These are phyloP conservation scores for Colletotrichum liriopes DNA, from an alignment of 2,329 filamentous ascomycete species.

Conservation along the genomic window DNA sequence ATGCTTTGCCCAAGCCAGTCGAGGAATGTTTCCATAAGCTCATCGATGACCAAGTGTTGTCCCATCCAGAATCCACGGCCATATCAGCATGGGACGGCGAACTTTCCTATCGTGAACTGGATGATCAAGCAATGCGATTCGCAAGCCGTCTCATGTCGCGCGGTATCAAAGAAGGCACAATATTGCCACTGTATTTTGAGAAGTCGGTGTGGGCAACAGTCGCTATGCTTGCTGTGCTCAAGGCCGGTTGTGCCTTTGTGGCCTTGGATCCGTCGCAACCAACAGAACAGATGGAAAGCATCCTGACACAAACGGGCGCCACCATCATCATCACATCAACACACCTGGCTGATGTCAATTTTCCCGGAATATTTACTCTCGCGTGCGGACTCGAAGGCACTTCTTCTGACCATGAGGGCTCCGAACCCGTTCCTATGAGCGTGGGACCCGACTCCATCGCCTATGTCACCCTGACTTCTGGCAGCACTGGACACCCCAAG, in stretches of 20 bases:
- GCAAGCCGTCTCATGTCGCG: not conserved
- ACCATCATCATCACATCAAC: constrained; percentile 1
- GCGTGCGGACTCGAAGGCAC: not conserved
- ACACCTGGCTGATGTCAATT: too few species aligned
- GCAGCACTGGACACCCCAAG: constrained; percentile 75
- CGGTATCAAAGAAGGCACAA: not conserved
- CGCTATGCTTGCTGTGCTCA: constrained; percentile 5
- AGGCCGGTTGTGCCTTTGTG: constrained; percentile 11
- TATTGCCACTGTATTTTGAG: constrained; percentile 12
- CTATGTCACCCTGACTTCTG: constrained; percentile 73
- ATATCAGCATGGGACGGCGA: not conserved
- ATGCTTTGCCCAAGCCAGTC: not conserved
- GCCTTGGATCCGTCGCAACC: not conserved
- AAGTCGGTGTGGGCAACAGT: constrained; percentile 11
- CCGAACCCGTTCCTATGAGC: too few species aligned
- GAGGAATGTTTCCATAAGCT: too few species aligned
- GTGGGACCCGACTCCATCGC: not conserved
- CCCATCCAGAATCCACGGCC: too few species aligned
- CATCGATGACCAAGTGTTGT: too few species aligned
- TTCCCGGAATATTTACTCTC: too few species aligned
- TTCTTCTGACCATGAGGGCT: not conserved
- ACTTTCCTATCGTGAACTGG: not conserved
- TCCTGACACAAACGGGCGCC: constrained; percentile 8
- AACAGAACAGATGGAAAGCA: not conserved
- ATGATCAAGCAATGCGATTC: not conserved